Base-by-base conservation (phyloP, 345 rosid species). In the Xanthoceras sorbifolium region DNA sequence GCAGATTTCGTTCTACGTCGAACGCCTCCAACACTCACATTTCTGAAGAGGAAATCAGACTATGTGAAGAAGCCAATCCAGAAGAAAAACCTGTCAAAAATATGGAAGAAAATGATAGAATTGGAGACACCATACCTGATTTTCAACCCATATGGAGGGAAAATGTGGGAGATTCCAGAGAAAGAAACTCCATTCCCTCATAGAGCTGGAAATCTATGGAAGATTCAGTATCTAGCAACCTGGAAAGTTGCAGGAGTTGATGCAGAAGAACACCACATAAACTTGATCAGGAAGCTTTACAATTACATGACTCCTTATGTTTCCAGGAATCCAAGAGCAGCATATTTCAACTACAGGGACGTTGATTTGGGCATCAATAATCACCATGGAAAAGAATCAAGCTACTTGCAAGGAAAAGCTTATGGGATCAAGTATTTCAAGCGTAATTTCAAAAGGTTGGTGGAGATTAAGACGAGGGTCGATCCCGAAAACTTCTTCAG, bases 391-490 rank as follows among this genome's bases (percentile, higher is more conserved):
- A 14, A 42, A n/a, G n/a, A n/a, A 6, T 4, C 44, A 18, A 50
- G 48, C 65, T 55, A 66, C 57, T 20, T 15, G 12, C 67, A 68
- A 29, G 79, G 68, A 5, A 60, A 40, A 38, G 74, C 23, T 40
- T 76, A 59, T 28, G 79, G 79, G 28, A 40, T 68, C 66, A 76
- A 76, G 32, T 76, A 76, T 23, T 68, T 76, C 67, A 25, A 28
- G 2, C 44, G 31, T 22, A 76, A 76, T 69, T 69, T 76, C 29
- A 67, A 76, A 31, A 68, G 79, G 25, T 46, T 76, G 46, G 74
- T 76, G 10, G 20, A 59, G 29, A 59, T 76, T 15, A 76, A 76
- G 73, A 42, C 68, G 2, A 3, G 18, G 20, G 69, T 76, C 68
- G 79, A 76, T 60, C 79, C 74, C 57, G 59, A 8, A 9, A 76